Evolutionary conservation across 805 yeast species (phyloP).

Genomic region (Yarrowia alimentaria): DNA sequence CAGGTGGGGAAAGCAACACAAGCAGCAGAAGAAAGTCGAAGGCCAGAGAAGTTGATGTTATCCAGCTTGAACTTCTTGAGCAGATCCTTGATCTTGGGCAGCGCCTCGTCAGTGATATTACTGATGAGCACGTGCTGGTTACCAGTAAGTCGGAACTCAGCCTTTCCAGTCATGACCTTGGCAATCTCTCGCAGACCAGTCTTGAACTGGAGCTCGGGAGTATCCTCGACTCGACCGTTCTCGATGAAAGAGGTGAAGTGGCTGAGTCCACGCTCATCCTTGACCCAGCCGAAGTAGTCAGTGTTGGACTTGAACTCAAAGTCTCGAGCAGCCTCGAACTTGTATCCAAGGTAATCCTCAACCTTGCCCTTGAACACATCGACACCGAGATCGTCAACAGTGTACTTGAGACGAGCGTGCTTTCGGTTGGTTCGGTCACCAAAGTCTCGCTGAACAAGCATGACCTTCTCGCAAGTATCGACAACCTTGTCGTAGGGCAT

Average conservation of each 20-base stretch:
- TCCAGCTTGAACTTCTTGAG: conserved; percentile 76
- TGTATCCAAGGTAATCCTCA: conserved; percentile 77
- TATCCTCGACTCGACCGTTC: conserved; percentile 94
- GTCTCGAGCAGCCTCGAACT: conserved; percentile 66
- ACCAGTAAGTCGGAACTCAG: conserved; percentile 91
- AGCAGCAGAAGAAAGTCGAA: conserved; percentile 88
- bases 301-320: conserved; percentile 82
- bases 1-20: conserved; percentile 99
- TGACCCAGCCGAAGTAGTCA: conserved; percentile 92
- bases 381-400: conserved; percentile 90
- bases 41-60: conserved; percentile 75
- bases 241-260: conserved; percentile 94
- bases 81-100: conserved; percentile 59
- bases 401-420: conserved; percentile 96
- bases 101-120: conserved; percentile 65
- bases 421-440: conserved; percentile 97
- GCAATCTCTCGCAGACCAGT: conserved; percentile 82
- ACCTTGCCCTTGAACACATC: conserved; percentile 76
- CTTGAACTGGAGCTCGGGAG: conserved; percentile 85
- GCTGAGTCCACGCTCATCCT: conserved; percentile 70
- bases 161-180: conserved; percentile 53
- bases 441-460: conserved; percentile 89
- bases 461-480: conserved; percentile 81
- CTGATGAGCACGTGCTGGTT: conserved; percentile 88
- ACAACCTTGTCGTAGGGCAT: conserved; percentile 65